Percentiles rank a stretch among this genome's conserved stretches.
phyloP scores from a whole-genome alignment of 2,329 filamentous ascomycete genomes.

The Arthrobotrys sphaeroides region DNA sequence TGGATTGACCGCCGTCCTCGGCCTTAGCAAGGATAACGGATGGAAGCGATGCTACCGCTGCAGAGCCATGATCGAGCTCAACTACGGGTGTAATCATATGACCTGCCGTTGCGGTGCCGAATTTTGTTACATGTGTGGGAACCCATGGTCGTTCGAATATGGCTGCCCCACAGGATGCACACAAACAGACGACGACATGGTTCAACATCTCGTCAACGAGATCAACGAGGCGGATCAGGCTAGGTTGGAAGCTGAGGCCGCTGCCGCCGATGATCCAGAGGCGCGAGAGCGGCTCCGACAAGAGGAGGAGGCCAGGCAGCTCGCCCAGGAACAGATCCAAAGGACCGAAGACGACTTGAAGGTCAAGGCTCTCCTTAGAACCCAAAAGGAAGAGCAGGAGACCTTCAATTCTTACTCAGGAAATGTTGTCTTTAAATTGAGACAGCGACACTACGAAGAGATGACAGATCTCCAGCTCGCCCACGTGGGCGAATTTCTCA shows the following conservation, averaged over 20 bases:
- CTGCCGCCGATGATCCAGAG: slow-evolving; percentile 5
- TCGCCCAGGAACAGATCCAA: slow-evolving; percentile 15
- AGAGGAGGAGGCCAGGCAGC: slow-evolving; percentile 17
- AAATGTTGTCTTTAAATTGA: slow-evolving; percentile 35
- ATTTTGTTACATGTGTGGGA: slow-evolving; percentile 86
- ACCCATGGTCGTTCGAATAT: slow-evolving; percentile 69
- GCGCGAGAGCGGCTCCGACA: slow-evolving; percentile 5
- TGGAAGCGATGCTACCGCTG: slow-evolving; percentile 82
- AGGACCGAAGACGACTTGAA: slow-evolving; percentile 32
- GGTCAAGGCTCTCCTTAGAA: slow-evolving; percentile 34
- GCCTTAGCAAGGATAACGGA: slow-evolving; percentile 72
- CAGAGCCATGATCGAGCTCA: slow-evolving; percentile 76
- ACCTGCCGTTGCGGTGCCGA: slow-evolving; percentile 83
- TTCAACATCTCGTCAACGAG: slow-evolving; percentile 27
- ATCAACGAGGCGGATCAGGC: slow-evolving; percentile 17
- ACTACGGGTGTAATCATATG: slow-evolving; percentile 88
- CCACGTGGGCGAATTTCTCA: slow-evolving; percentile 45
- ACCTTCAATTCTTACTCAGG: slow-evolving; percentile 27
- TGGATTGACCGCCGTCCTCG: slow-evolving; percentile 63
- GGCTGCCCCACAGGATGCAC: slow-evolving; percentile 42
- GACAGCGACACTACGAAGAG: slow-evolving; percentile 49
- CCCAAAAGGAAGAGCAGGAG: slow-evolving; percentile 39
- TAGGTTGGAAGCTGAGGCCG: slow-evolving; percentile 6
- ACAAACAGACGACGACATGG: slow-evolving; percentile 26
- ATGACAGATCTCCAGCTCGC: slow-evolving; percentile 51